Percentiles rank a stretch among this genome's conserved stretches.
Evolutionary conservation across 2,329 filamentous ascomycete genomes (phyloP).

Genomic region (Fusarium zealandicum): DNA sequence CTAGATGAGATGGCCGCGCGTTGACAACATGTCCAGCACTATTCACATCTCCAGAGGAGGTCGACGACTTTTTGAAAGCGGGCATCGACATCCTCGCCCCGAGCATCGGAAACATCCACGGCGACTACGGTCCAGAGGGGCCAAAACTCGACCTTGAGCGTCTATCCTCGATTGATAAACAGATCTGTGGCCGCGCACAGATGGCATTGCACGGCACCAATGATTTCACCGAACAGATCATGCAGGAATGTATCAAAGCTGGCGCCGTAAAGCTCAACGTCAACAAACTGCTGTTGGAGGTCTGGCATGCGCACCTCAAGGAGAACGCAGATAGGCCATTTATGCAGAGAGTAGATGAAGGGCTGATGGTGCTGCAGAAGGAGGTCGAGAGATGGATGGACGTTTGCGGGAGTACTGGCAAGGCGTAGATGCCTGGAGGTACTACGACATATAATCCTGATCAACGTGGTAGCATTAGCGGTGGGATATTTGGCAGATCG

Average conservation of each 20-base stretch:
- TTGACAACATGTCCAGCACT: conserved; percentile 1
- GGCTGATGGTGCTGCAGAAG: conserved; percentile 18
- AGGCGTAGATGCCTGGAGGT: neutral
- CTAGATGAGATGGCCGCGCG: neutral
- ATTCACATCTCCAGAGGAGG: conserved; percentile 73
- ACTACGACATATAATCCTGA: too few species aligned
- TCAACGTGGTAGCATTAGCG: too few species aligned
- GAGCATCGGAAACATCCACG: conserved; percentile 79
- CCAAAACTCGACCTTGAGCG: conserved; percentile 63
- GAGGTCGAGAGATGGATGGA: conserved; percentile 33
- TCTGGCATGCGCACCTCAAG: conserved; percentile 16
- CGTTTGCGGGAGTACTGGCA: conserved; percentile 28
- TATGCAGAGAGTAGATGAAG: conserved; percentile 21
- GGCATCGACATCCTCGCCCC: conserved; percentile 79
- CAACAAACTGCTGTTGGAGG: conserved; percentile 59
- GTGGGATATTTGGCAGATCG: too few species aligned
- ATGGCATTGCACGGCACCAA: conserved; percentile 65
- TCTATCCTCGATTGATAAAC: conserved; percentile 47
- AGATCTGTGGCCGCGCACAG: conserved; percentile 50
- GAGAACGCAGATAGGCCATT: conserved; percentile 9
- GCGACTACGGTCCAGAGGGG: conserved; percentile 72
- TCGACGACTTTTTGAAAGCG: conserved; percentile 72
- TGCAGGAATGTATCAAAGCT: conserved; percentile 58
- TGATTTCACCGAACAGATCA: conserved; percentile 58
- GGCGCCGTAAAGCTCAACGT: conserved; percentile 66